Base-by-base conservation (phyloP, 2,329 filamentous ascomycete genomes). In the Xylaria sp. region DNA sequence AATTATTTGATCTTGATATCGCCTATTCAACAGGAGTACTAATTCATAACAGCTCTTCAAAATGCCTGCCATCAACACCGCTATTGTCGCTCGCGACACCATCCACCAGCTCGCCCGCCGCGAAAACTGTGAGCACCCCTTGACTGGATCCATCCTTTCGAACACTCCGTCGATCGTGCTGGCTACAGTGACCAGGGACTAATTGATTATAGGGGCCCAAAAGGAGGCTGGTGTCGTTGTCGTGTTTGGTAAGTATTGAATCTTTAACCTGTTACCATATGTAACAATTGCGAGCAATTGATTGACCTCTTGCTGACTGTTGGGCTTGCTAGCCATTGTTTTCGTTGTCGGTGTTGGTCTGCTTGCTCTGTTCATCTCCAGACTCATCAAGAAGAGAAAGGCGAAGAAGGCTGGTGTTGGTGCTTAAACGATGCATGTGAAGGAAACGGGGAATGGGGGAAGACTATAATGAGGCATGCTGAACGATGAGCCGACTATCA, bases 61-160 rank as follows among this genome's bases (percentile, higher is more conserved):
- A 63, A 79, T 79, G 78, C 75, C 78, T 74, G 76, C 77, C 65
- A 77, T 79, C 60, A 78, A 74, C 74, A 77, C 73, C 64, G 75
- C 76, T 69, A 53, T 79, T 67, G 73, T 78, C 74, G 76, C 77
- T 71, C 77, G 77, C 75, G 77, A 79, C 71, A 71, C 71, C 69
- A 60, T 77, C 58, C 73, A 72, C 73, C 71, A 72, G 62, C 74
- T 79, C 63, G 73, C 72, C 64, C 74, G 72, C 59, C 78, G 78
- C 62, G 67, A 76, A 66, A 79, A 78, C 77, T 79, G 78, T 74
- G 66, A 68, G 72, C 49, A 64, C 28, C 44, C 65, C 63, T 57
- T 46, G 11, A 9, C 42, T 20, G 54, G 42, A 13, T 23, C 28
- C 23, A 51, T 28, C 51, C 23, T 13, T 44, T 59, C 36, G 26